Evolutionary conservation across 2,329 filamentous ascomycete genomes (phyloP).

Genomic region (Dactylellina sp.): DNA sequence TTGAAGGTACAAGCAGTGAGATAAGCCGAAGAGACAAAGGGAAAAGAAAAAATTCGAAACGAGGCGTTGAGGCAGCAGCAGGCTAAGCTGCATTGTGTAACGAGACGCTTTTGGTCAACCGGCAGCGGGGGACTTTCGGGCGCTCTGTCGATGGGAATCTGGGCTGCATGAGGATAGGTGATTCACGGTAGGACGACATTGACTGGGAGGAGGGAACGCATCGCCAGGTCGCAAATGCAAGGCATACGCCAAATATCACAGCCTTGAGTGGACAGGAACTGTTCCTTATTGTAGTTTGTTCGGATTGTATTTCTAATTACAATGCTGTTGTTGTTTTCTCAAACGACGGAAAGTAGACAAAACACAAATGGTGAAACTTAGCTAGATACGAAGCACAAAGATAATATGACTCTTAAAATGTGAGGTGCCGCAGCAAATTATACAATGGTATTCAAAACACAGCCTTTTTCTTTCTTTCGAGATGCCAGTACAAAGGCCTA

Average conservation of each 20-base stretch:
- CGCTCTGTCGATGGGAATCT: conserved; percentile 17
- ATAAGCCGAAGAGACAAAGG: conserved; percentile 31
- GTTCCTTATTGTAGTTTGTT: too few relatives aligned
- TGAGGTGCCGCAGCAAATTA: not conserved
- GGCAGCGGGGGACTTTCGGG: conserved; percentile 6
- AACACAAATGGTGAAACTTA: not conserved
- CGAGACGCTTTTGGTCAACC: conserved; percentile 15
- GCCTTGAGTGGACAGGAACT: conserved; percentile 3
- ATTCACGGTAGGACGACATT: conserved; percentile 10
- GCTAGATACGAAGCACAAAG: not conserved
- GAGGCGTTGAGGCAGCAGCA: conserved; percentile 46
- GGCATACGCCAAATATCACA: not conserved
- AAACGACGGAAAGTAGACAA: not conserved
- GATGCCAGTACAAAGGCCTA: not conserved
- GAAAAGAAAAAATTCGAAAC: conserved; percentile 45
- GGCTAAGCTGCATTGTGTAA: conserved; percentile 51
- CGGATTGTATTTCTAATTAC: conserved; percentile 35
- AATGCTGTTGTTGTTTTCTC: not conserved
- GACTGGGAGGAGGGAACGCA: not conserved
- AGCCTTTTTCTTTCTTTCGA: conserved; percentile 6
- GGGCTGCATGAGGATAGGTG: conserved; percentile 22
- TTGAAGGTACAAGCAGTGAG: conserved; percentile 26
- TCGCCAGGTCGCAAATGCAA: not conserved
- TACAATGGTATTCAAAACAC: not conserved
- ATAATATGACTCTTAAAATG: not conserved